Base-by-base conservation (phyloP, 2,329 filamentous ascomycete species). In the Xylariaceae sp. region DNA sequence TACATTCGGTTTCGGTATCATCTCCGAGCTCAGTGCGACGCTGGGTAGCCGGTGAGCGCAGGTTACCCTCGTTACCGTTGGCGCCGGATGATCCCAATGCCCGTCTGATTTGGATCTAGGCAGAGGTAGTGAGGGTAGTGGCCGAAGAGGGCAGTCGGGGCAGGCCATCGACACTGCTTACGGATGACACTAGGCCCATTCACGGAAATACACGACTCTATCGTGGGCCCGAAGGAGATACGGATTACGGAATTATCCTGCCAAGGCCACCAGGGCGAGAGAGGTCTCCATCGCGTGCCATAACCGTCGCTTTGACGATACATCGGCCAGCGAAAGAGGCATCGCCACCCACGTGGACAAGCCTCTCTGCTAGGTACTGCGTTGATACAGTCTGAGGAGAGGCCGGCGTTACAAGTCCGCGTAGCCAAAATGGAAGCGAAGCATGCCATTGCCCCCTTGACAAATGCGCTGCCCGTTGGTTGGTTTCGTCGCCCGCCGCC, bases 41-140 rank as follows among this genome's bases (percentile, higher is more conserved):
- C 30, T 51, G 37, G n/a, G 49, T 48, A 53, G 34, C 55, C 45
- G 44, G 44, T 51, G 52, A 57, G 51, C 57, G 62, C 54, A 48
- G 48, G 59, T 3, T 13, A 45, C 42, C 10, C 13, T 45, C 42
- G 42, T 45, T 6, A 45, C 42, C 42, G 54, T 61, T 57, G 55
- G 30, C 57, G 48, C 59, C 62, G 62, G 62, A 55, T 23, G 39
- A 60, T 64, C 53, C 55, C 35, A 60, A 64, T 64, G 62, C 62
- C 62, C 62, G 62, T 64, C 62, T 64, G 62, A 64, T 64, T 56
- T 30, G 23, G 23, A 30, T 30, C 23, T 30, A 30, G 23, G 23
- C 23, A 30, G 23, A 30, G 23, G 23, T 30, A 30, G 23, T 30
- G 23, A 5, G 5, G 23, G 23, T 30, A 30, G 23, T 30, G 23